Percentiles rank a stretch among this genome's conserved stretches.
Evolutionary conservation across 805 yeast species (phyloP).

Genomic region (Monosporozyma aerobia): DNA sequence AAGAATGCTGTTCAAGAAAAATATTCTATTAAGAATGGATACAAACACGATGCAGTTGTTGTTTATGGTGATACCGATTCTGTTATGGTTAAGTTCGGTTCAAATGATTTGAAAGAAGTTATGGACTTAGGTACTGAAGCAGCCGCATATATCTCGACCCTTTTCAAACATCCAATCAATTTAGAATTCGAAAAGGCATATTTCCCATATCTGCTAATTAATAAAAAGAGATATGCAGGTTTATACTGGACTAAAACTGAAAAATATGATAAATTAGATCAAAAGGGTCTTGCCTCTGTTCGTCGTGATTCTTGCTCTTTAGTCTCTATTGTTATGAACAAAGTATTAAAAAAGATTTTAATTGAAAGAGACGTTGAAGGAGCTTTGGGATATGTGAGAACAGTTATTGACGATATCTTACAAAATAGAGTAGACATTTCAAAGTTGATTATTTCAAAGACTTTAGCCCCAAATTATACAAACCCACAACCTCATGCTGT

Average conservation of each 20-base stretch:
- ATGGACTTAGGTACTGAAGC: slow-evolving; percentile 94
- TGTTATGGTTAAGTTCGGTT: slow-evolving; percentile 96
- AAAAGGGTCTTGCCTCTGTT: slow-evolving; percentile 97
- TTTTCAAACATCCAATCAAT: slow-evolving; percentile 79
- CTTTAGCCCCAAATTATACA: slow-evolving; percentile 84
- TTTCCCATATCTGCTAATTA: slow-evolving; percentile 86
- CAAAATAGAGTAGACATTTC: slow-evolving; percentile 91
- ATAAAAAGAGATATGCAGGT: slow-evolving; percentile 96
- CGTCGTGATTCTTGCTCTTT: slow-evolving; percentile 94
- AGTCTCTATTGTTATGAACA: slow-evolving; percentile 90
- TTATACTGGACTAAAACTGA: slow-evolving; percentile 89
- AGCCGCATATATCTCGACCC: slow-evolving; percentile 73
- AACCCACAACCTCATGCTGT: slow-evolving; percentile 97
- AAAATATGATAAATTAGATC: slow-evolving; percentile 94
- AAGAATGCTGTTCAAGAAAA: slow-evolving; percentile 75
- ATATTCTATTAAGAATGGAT: slow-evolving; percentile 76
- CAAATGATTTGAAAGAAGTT: slow-evolving; percentile 64
- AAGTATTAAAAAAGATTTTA: slow-evolving; percentile 73
- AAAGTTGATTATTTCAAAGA: slow-evolving; percentile 87
- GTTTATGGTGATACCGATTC: slow-evolving; percentile 99
- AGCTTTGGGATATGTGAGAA: slow-evolving; percentile 78
- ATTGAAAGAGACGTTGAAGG: slow-evolving; percentile 80
- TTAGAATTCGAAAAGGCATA: slow-evolving; percentile 95
- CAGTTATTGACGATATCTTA: slow-evolving; percentile 77
- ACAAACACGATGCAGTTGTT: slow-evolving; percentile 75